A percentile compares a stretch with the other conserved stretches of the same genome.
Evolutionary conservation across 1,139 yeast species (phyloP).

Genomic region (Taphrina sp.): DNA sequence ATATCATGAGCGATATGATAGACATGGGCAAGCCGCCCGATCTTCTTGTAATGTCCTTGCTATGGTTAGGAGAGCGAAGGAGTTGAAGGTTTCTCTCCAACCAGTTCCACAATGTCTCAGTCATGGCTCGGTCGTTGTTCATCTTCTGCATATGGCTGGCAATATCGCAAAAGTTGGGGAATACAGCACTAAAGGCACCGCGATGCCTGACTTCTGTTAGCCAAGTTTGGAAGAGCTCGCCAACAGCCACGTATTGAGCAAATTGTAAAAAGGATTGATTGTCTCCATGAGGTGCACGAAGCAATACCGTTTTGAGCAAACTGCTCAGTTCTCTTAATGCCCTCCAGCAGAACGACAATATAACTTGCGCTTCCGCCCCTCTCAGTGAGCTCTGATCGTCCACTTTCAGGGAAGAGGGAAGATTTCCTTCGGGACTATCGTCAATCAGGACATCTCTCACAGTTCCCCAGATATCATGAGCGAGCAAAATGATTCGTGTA

Average conservation of each 20-base stretch:
- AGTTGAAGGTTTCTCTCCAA: constrained; percentile 54
- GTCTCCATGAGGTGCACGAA: constrained; percentile 41
- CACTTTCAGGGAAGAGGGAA: constrained; percentile 47
- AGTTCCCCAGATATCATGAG: constrained; percentile 53
- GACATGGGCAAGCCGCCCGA: constrained; percentile 89
- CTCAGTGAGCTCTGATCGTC: constrained; percentile 43
- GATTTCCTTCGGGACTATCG: constrained; percentile 65
- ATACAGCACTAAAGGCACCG: constrained; percentile 86
- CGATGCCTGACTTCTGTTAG: constrained; percentile 74
- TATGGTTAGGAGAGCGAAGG: constrained; percentile 51
- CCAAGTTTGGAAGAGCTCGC: constrained; percentile 62
- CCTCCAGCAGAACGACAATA: constrained; percentile 78
- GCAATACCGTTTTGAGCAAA: constrained; percentile 52
- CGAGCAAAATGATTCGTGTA: constrained; percentile 40
- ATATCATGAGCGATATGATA: constrained; percentile 66
- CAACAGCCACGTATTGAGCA: constrained; percentile 43
- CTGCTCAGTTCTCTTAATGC: constrained; percentile 73
- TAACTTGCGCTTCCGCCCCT: constrained; percentile 60
- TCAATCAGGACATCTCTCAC: constrained; percentile 60
- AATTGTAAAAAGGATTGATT: constrained; percentile 27
- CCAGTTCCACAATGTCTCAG: constrained; percentile 55
- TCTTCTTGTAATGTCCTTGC: constrained; percentile 75
- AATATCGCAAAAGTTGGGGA: constrained; percentile 69
- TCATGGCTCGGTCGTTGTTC: constrained; percentile 41
- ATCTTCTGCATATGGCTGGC: constrained; percentile 53